Evolutionary conservation across 305 asterid species (phyloP).

Genomic region (Fraxinus platypoda): DNA sequence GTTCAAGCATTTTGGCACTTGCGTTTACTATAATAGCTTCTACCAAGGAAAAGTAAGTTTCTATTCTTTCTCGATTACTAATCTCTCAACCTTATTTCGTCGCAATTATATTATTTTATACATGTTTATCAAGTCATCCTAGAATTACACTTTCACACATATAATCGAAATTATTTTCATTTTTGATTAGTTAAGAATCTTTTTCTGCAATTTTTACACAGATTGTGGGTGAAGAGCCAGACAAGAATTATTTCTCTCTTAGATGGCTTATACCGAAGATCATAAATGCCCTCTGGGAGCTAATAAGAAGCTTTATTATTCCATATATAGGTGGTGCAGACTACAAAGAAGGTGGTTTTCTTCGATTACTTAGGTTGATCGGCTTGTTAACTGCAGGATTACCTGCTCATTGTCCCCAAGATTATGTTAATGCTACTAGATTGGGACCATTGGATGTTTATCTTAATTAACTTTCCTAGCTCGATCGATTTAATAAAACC

Average conservation of each 20-base stretch:
- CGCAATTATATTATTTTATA: not conserved
- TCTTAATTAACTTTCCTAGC: not conserved
- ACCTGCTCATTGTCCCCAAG: constrained; percentile 35
- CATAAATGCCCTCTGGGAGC: constrained; percentile 32
- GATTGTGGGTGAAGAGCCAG: constrained; percentile 47
- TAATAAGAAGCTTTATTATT: constrained; percentile 42
- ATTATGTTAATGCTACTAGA: constrained; percentile 43
- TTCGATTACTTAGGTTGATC: constrained; percentile 20
- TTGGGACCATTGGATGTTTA: constrained; percentile 22
- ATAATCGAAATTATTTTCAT: not conserved
- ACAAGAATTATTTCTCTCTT: constrained; percentile 52
- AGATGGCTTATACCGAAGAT: constrained; percentile 37
- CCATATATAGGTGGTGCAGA: constrained; percentile 30
- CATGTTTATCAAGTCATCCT: not conserved
- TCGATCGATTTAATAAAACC: not conserved
- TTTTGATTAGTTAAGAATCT: not conserved
- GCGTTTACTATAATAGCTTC: constrained; percentile 47
- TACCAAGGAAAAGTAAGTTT: constrained; percentile 38
- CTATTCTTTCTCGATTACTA: not conserved
- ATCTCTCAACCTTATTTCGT: not conserved
- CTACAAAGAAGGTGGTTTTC: constrained; percentile 33
- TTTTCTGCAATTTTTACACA: constrained; percentile 1
- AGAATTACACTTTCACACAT: not conserved
- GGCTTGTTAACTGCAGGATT: constrained; percentile 43
- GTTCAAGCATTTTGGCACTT: constrained; percentile 59